phyloP scores from a whole-genome alignment of 2,329 filamentous ascomycete genomes.

The Pseudogymnoascus sp. region DNA sequence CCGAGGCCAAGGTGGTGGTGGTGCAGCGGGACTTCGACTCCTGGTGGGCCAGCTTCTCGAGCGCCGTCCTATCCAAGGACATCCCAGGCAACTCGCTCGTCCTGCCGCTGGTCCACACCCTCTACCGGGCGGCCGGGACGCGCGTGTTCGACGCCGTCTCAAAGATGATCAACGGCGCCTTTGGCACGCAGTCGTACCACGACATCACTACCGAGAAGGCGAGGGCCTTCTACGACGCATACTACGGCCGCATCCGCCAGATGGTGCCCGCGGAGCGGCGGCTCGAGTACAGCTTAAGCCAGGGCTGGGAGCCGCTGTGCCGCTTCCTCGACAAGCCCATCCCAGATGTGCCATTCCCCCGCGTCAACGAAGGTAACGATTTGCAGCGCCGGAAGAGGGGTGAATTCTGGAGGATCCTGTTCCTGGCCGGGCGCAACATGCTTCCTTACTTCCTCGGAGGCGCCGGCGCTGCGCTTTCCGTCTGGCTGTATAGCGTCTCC shows the following conservation, averaged over 20 bases:
- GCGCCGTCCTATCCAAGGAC: not conserved
- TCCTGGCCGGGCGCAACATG: no score
- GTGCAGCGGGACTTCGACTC: conserved; percentile 9
- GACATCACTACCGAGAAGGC: conserved; percentile 8
- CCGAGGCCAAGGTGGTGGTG: conserved; percentile 15
- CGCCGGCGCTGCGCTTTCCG: no score
- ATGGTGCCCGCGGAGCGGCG: conserved; percentile 14
- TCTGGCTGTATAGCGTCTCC: no score
- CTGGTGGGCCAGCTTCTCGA: conserved; percentile 11
- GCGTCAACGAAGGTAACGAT: conserved; percentile 9
- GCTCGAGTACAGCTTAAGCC: conserved; percentile 15
- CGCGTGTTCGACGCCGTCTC: not conserved
- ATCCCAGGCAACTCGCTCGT: not conserved
- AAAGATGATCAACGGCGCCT: conserved; percentile 9
- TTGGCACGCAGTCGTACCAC: not conserved
- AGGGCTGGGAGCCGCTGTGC: conserved; percentile 21
- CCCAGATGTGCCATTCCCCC: conserved; percentile 16
- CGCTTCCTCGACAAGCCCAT: conserved; percentile 17
- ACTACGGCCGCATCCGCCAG: conserved; percentile 11
- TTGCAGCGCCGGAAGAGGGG: no score
- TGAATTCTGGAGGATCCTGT: no score
- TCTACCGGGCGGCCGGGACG: not conserved
- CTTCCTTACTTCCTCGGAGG: no score
- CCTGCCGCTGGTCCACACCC: not conserved
- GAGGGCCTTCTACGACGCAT: conserved; percentile 8